Evolutionary conservation across 345 rosid genomes (phyloP).

Genomic region (Linum lewisii): DNA sequence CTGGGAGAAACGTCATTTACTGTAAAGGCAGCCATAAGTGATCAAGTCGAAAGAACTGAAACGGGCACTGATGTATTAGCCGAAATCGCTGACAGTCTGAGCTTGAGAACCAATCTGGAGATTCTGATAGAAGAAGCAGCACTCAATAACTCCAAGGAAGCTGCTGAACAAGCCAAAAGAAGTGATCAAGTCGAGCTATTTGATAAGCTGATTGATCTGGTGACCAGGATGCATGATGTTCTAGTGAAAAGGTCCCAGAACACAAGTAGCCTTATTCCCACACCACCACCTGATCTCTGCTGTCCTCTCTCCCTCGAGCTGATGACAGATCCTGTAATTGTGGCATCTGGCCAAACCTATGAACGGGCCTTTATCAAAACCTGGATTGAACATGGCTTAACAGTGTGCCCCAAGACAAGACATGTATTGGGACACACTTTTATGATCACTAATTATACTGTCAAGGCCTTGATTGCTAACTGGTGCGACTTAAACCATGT

Average conservation of each 20-base stretch:
- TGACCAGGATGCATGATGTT: slow-evolving; percentile 65
- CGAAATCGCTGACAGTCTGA: slow-evolving; percentile 56
- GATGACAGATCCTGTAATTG: slow-evolving; percentile 97
- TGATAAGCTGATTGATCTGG: slow-evolving; percentile 55
- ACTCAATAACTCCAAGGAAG: slow-evolving; percentile 88
- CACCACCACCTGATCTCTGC: slow-evolving; percentile 89
- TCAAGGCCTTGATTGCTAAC: slow-evolving; percentile 85
- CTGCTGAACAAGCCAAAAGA: slow-evolving; percentile 79
- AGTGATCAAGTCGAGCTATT: slow-evolving; percentile 55
- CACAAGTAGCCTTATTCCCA: slow-evolving; percentile 60
- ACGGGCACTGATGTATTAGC: slow-evolving; percentile 46
- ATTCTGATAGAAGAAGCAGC: slow-evolving; percentile 86
- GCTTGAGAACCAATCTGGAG: slow-evolving; percentile 85
- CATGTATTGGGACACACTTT: slow-evolving; percentile 63
- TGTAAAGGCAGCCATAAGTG: slow-evolving; percentile 49
- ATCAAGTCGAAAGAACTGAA: slow-evolving; percentile 48
- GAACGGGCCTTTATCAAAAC: slow-evolving; percentile 77
- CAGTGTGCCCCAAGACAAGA: slow-evolving; percentile 93
- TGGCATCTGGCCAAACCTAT: slow-evolving; percentile 89
- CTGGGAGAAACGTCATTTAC: slow-evolving; percentile 44
- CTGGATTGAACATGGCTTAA: slow-evolving; percentile 89
- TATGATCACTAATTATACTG: slow-evolving; percentile 89
- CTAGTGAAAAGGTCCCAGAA: slow-evolving; percentile 61
- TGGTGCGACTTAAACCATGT: slow-evolving; percentile 94
- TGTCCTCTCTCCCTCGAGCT: slow-evolving; percentile 94